Conservation (phyloP, 352 stramenopile genomes). For the Globisporangium alternatum region DNA sequence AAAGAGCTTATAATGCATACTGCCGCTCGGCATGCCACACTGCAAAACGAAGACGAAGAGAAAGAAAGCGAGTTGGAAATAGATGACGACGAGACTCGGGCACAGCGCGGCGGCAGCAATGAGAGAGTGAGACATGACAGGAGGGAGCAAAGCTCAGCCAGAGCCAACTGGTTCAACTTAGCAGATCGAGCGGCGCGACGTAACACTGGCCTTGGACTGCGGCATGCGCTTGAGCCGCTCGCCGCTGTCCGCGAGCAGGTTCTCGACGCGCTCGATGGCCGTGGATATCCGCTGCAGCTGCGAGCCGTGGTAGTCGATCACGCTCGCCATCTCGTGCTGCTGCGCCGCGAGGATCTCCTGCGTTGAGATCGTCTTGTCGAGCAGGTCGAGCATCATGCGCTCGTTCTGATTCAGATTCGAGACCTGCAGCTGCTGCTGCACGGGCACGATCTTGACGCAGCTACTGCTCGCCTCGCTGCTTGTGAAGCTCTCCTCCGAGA, state of each 20-base stretch:
- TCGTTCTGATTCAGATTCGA: conserved; percentile 60
- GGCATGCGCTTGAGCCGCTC: conserved; percentile 26
- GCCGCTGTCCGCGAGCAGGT: conserved; percentile 45
- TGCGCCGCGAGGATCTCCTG: conserved; percentile 74
- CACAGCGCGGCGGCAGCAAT: background rate
- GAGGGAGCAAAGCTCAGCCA: background rate
- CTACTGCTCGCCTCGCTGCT: conserved; percentile 19
- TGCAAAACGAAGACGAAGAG: background rate
- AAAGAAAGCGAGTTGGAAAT: background rate
- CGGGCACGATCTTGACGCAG: conserved; percentile 21
- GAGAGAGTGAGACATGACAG: background rate
- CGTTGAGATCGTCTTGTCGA: conserved; percentile 77
- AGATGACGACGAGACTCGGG: background rate
- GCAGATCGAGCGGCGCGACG: conserved; percentile 15
- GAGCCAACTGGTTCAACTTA: background rate
- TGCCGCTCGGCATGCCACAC: conserved; percentile 9
- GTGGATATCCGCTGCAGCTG: conserved; percentile 67
- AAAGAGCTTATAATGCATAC: conserved; percentile 4
- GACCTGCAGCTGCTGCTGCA: conserved; percentile 25
- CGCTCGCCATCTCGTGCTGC: conserved; percentile 67
- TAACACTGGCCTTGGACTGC: background rate
- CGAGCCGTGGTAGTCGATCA: conserved; percentile 59
- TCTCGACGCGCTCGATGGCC: conserved; percentile 70
- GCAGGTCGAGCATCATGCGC: conserved; percentile 67
- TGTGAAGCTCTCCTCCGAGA: conserved; percentile 21